These are phyloP conservation scores for Hypoxylon sp. DNA, from an alignment of 2,329 filamentous ascomycete genomes.

Conservation along the genomic window DNA sequence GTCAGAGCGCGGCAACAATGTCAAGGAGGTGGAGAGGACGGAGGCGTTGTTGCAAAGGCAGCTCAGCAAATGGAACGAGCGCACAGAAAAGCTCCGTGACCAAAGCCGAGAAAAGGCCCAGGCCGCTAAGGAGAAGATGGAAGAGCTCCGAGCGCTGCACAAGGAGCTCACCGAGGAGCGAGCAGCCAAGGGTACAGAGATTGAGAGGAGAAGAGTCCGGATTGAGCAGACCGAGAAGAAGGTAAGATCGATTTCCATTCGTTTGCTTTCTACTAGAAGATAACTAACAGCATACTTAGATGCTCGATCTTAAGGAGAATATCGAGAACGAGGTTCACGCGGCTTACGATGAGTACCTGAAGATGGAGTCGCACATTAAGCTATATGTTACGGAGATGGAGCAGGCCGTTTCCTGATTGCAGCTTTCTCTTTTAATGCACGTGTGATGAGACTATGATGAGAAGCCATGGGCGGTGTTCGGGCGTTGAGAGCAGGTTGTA, in stretches of 20 bases:
- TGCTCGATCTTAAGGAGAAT: constrained; percentile 96
- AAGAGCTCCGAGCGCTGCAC: constrained; percentile 83
- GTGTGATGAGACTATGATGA: constrained; percentile 44
- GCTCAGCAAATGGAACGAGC: constrained; percentile 82
- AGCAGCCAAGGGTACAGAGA: constrained; percentile 85
- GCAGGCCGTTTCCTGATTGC: constrained; percentile 68
- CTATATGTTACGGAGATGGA: constrained; percentile 99
- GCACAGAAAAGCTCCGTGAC: constrained; percentile 83
- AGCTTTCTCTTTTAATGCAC: constrained; percentile 31
- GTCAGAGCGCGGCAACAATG: constrained; percentile 85
- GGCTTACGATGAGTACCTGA: constrained; percentile 92
- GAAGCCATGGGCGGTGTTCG: constrained; percentile 55
- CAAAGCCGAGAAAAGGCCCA: constrained; percentile 83
- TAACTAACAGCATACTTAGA: constrained; percentile 62
- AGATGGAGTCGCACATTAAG: constrained; percentile 97
- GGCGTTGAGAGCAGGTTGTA: constrained; percentile 29
- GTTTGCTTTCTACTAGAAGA: neutral
- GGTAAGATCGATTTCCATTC: constrained; percentile 59
- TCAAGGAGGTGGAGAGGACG: constrained; percentile 88
- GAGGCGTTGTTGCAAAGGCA: constrained; percentile 86
- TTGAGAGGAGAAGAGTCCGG: constrained; percentile 88
- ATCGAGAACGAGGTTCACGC: constrained; percentile 93
- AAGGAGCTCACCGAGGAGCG: constrained; percentile 84
- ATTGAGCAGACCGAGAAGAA: constrained; percentile 99
- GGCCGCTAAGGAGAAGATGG: constrained; percentile 86